A percentile compares a stretch with the other conserved stretches of the same genome.
Conservation (phyloP, 2,329 filamentous ascomycete species). For the Dactylonectria estremocensis region DNA sequence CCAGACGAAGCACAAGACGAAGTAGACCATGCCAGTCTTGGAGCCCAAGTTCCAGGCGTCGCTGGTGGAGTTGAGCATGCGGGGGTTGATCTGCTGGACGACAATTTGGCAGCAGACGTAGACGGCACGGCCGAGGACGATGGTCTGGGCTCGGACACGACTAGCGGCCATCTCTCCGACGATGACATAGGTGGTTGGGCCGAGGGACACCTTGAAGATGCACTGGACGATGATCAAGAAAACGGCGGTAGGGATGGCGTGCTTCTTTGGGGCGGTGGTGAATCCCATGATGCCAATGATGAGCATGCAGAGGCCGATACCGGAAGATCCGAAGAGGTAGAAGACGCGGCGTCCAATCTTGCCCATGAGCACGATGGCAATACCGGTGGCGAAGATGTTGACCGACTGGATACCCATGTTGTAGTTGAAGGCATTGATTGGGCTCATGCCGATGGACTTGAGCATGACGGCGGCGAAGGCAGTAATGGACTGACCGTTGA, state of each 20-base stretch:
- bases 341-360: constrained; percentile 57
- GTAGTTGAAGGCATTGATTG: constrained; percentile 59
- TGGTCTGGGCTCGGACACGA: constrained; percentile 62
- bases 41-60: constrained; percentile 63
- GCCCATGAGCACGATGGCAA: constrained; percentile 57
- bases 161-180: constrained; percentile 70
- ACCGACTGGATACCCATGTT: constrained; percentile 66
- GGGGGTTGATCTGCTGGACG: constrained; percentile 59
- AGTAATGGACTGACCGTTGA: constrained; percentile 64
- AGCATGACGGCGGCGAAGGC: constrained; percentile 69
- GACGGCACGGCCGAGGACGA: constrained; percentile 60
- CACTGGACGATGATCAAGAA: constrained; percentile 68
- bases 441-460: constrained; percentile 63
- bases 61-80: constrained; percentile 61
- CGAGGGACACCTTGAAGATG: constrained; percentile 57
- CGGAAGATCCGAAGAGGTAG: constrained; percentile 58
- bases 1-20: constrained; percentile 60
- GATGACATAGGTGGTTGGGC: constrained; percentile 83
- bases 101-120: constrained; percentile 59
- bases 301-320: constrained; percentile 59
- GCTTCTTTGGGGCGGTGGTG: constrained; percentile 35
- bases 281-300: constrained; percentile 59
- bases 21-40: constrained; percentile 64
- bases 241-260: constrained; percentile 47
- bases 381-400: constrained; percentile 58